These are phyloP conservation scores for Lithospermum erythrorhizon DNA, from an alignment of 257 asterid genomes.

Conservation along the genomic window DNA sequence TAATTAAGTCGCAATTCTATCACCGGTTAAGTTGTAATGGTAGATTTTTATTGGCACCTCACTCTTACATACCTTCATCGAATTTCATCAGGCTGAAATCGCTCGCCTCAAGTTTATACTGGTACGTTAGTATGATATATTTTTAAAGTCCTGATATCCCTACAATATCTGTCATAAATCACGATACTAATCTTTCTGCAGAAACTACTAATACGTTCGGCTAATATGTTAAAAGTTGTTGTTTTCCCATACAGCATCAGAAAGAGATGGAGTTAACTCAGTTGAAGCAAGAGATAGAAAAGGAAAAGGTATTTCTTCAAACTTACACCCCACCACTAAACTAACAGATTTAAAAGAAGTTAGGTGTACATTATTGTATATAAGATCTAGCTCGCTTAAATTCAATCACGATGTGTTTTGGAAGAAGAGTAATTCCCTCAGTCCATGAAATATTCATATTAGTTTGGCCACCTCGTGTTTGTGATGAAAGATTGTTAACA, in stretches of 20 bases:
- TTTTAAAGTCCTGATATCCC: conserved; percentile 1
- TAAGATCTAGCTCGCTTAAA: no score
- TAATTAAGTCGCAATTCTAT: no score
- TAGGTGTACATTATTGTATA: no score
- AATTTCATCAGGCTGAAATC: conserved; percentile 32
- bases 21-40: background rate
- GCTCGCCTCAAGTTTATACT: conserved; percentile 57
- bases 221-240: conserved; percentile 10
- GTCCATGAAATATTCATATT: no score
- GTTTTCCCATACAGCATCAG: conserved; percentile 49
- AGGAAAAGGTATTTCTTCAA: conserved; percentile 50
- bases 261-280: conserved; percentile 68
- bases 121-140: conserved; percentile 33
- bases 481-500: no score
- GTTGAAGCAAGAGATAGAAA: conserved; percentile 68
- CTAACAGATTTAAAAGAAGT: background rate
- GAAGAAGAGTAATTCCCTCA: no score
- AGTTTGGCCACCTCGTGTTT: no score
- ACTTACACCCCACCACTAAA: background rate
- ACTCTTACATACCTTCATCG: conserved; percentile 10
- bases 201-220: conserved; percentile 2
- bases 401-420: no score
- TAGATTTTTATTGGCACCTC: conserved; percentile 9
- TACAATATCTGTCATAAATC: background rate
- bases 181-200: conserved; percentile 7